Conservation (phyloP, 441 rosid species). For the Euphorbia schlechtendalii region DNA sequence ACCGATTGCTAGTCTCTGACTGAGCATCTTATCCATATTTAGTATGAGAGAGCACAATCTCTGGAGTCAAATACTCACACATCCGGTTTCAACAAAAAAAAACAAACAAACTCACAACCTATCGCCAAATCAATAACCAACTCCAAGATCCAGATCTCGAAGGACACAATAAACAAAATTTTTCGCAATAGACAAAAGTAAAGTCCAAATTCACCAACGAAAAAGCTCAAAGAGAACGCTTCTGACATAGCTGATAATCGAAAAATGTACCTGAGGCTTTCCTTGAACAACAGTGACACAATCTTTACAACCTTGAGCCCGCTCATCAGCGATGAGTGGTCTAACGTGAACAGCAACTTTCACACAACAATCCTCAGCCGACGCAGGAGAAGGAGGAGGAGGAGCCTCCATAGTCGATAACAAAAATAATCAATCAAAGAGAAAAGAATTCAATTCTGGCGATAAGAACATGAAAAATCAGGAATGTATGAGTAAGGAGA, state of each 20-base stretch:
- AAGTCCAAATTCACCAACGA: not conserved
- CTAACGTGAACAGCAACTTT: slow-evolving; percentile 91
- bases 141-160: slow-evolving; percentile 43
- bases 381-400: not conserved
- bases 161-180: slow-evolving; percentile 6
- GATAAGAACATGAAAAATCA: slow-evolving; percentile 8
- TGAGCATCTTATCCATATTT: slow-evolving; percentile 27
- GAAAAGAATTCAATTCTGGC: too few species aligned
- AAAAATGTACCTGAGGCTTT: slow-evolving; percentile 84
- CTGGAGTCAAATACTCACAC: slow-evolving; percentile 25
- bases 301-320: slow-evolving; percentile 83
- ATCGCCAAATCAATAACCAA: slow-evolving; percentile 5
- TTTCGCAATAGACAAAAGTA: slow-evolving; percentile 4
- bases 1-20: slow-evolving; percentile 15
- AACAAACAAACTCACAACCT: not conserved
- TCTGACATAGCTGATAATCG: not conserved
- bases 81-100: slow-evolving; percentile 10
- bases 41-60: slow-evolving; percentile 18
- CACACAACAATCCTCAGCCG: slow-evolving; percentile 73
- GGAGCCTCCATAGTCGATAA: slow-evolving; percentile 14
- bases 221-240: too few species aligned
- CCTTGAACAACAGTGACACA: slow-evolving; percentile 78
- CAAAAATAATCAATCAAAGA: not conserved
- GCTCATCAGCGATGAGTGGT: slow-evolving; percentile 92
- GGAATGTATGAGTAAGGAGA: slow-evolving; percentile 12